phyloP scores from a whole-genome alignment of 768 basidiomycete species.

The Leccinum subgranulosum region DNA sequence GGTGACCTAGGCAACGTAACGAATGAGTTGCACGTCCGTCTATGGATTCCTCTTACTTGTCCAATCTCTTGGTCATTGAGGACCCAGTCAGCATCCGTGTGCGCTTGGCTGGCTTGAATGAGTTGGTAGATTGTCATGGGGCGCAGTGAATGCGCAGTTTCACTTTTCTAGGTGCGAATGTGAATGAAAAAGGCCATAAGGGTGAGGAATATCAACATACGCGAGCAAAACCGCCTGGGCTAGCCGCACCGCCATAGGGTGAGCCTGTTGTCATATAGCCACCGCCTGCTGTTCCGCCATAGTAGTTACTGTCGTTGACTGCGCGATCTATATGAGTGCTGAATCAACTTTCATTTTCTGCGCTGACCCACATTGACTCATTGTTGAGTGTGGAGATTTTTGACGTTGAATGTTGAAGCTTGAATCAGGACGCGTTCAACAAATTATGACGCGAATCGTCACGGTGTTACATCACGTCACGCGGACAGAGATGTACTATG shows the following conservation, averaged over 20 bases:
- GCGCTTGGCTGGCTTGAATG: conserved; percentile 70
- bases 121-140: conserved; percentile 82
- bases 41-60: conserved; percentile 48
- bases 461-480: conserved; percentile 19
- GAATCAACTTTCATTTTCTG: background rate
- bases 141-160: conserved; percentile 49
- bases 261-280: conserved; percentile 61
- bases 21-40: conserved; percentile 1
- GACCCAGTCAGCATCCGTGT: conserved; percentile 85
- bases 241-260: conserved; percentile 53
- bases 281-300: conserved; percentile 44
- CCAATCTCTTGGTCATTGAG: conserved; percentile 79
- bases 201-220: conserved; percentile 26
- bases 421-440: conserved; percentile 14
- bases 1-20: conserved; percentile 48
- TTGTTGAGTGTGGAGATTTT: conserved; percentile 15
- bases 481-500: background rate
- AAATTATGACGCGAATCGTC: conserved; percentile 27
- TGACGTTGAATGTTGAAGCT: background rate
- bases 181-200: background rate
- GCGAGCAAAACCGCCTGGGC: conserved; percentile 53
- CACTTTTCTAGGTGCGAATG: conserved; percentile 30
- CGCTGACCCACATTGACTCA: conserved; percentile 42
- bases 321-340: conserved; percentile 5
- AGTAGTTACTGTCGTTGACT: conserved; percentile 40